Evolutionary conservation across 2,329 filamentous ascomycete species (phyloP), one percentile per base, ranked within the genome.

Genomic region (Cladophialophora immunda): DNA sequence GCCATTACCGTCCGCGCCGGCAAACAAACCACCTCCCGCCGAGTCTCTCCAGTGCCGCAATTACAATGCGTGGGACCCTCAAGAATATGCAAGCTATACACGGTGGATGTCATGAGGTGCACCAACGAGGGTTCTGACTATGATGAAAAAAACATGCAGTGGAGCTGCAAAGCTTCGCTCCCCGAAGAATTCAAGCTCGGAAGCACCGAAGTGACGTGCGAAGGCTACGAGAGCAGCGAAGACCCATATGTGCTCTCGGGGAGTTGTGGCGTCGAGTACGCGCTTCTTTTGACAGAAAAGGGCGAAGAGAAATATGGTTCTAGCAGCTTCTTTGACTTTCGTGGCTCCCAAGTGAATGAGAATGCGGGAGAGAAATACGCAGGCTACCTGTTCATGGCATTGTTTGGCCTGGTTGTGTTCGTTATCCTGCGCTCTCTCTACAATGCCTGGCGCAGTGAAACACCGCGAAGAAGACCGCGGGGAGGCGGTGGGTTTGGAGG

Each of bases 201-300:
- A 65, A 86, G 87, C 68, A 97, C 94, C 11, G 94, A 98, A 69
- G 94, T 98, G 63, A 83, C 93, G 11, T 99, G 95, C 78, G 94
- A 99, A 76, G 94, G 95, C 11, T 98, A 97, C 80, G 82, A 86
- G 65, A 84, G 82, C 15, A 80, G 90, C 0, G 87, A 94, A 55
- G 95, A 98, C 77, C 88, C 88, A 0, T 96, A 93, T 78, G 86
- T 98, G n/a, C 81, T 98, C 62, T 93, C 92, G 75, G 95, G 95
- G 25, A 95, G 92, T 78, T 98, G 94, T 79, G 95, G 91, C 15
- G 94, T 97, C 27, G 92, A 97, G 80, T 98, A 98, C 79, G 85
- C 90, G 15, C 80, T 98, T 6, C 78, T 91, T 0, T 82, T 98
- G 60, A 98, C 94, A 0, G 88, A 90, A 11, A 83, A 85, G 68